These are phyloP conservation scores for Penicillium paxilli DNA, from an alignment of 495 filamentous ascomycete species.

Conservation along the genomic window DNA sequence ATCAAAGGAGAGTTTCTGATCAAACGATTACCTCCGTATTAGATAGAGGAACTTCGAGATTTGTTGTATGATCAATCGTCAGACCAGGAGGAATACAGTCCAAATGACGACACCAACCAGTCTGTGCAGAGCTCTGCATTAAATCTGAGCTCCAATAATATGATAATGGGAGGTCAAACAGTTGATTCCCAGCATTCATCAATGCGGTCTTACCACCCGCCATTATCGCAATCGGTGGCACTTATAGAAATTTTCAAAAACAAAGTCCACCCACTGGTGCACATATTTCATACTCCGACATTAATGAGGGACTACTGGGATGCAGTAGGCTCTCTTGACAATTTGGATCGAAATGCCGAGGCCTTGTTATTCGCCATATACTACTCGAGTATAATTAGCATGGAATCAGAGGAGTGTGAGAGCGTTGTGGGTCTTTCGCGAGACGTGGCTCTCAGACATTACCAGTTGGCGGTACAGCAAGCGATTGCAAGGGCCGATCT, in stretches of 20 bases:
- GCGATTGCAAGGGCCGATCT: conserved; percentile 68
- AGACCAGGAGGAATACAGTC: conserved; percentile 48
- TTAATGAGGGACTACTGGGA: conserved; percentile 37
- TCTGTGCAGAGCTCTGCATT: conserved; percentile 7
- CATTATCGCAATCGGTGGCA: conserved; percentile 58
- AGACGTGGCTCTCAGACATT: conserved; percentile 6
- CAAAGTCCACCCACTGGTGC: conserved; percentile 62
- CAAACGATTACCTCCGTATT: too few species aligned
- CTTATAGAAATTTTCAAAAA: conserved; percentile 62
- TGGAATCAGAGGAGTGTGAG: conserved; percentile 34
- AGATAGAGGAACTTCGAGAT: conserved; percentile 58
- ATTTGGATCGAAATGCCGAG: conserved; percentile 43
- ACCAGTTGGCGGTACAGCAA: conserved; percentile 68
- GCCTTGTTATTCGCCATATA: conserved; percentile 73
- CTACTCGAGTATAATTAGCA: conserved; percentile 64
- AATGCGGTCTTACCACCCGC: conserved; percentile 37
- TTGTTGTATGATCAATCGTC: conserved; percentile 54
- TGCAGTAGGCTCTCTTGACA: conserved; percentile 46
- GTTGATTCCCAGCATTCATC: conserved; percentile 6
- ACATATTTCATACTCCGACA: conserved; percentile 62
- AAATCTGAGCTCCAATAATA: conserved; percentile 14
- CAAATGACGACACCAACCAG: background rate
- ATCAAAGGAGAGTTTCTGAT: too few species aligned
- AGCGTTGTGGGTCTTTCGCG: background rate
- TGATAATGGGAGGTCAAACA: conserved; percentile 57